Percentiles rank a stretch among this genome's conserved stretches.
Conservation (phyloP, 345 rosid genomes). For the Cardiospermum halicacabum region DNA sequence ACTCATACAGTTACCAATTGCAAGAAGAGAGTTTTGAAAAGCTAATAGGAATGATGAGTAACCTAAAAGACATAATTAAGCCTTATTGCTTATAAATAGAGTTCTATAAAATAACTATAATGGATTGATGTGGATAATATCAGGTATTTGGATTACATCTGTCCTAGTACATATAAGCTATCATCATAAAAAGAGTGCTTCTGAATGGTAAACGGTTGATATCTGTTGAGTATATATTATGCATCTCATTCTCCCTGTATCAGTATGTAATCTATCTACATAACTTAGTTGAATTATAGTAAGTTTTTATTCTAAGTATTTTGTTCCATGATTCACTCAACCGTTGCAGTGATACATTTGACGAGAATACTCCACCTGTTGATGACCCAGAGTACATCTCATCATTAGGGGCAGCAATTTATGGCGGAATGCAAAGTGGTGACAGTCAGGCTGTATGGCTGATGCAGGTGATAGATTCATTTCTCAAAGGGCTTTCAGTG, state of each 20-base stretch:
- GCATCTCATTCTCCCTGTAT: neutral
- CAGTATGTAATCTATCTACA: neutral
- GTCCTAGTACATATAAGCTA: neutral
- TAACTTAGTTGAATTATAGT: neutral
- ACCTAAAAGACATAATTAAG: neutral
- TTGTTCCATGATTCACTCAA: slow-evolving; percentile 15
- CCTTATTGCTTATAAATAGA: neutral
- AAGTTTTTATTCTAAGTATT: neutral
- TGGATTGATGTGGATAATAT: neutral
- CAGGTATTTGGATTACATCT: neutral
- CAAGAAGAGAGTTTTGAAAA: neutral
- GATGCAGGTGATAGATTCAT: slow-evolving; percentile 55
- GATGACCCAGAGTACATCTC: slow-evolving; percentile 66
- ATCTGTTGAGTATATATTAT: neutral
- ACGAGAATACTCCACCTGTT: slow-evolving; percentile 71
- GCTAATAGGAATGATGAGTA: neutral
- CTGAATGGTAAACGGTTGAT: neutral
- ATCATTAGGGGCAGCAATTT: slow-evolving; percentile 64
- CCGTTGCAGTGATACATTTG: slow-evolving; percentile 61
- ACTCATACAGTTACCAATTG: neutral
- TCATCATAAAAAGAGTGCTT: neutral
- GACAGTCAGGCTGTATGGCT: slow-evolving; percentile 66
- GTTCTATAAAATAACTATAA: neutral
- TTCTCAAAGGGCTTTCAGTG: neutral
- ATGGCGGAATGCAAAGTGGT: slow-evolving; percentile 62